These are phyloP conservation scores for Trichoderma guizhouense DNA, from an alignment of 2,329 filamentous ascomycete species.

Conservation along the genomic window DNA sequence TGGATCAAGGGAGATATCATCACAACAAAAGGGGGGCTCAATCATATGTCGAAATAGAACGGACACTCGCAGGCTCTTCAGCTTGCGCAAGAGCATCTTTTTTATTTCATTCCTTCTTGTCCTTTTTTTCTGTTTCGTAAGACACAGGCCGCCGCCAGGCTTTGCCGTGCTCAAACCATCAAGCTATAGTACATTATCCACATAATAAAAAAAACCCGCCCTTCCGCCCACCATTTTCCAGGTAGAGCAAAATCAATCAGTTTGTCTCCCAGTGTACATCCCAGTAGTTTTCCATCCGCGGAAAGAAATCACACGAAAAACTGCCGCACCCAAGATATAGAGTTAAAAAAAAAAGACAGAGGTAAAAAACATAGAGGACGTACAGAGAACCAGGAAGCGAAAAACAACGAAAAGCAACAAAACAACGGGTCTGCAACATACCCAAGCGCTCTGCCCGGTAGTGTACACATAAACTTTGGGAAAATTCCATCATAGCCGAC, in stretches of 20 bases:
- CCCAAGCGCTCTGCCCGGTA: constrained; percentile 20
- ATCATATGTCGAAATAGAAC: background rate
- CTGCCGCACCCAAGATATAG: constrained; percentile 5
- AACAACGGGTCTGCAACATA: constrained; percentile 16
- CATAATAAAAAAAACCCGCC: constrained; percentile 6
- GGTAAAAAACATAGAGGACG: constrained; percentile 1
- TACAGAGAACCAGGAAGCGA: background rate
- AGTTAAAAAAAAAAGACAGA: background rate
- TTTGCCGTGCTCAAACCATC: constrained; percentile 16
- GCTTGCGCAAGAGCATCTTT: constrained; percentile 5
- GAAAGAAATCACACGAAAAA: background rate
- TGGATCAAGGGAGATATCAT: background rate
- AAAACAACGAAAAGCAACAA: constrained; percentile 3
- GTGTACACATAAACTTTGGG: constrained; percentile 10
- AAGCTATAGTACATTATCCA: constrained; percentile 21
- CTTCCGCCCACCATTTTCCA: constrained; percentile 20
- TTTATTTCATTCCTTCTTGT: constrained; percentile 15
- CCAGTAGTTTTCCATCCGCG: constrained; percentile 7
- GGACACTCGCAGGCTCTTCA: constrained; percentile 10
- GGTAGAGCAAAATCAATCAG: constrained; percentile 13
- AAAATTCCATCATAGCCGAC: constrained; percentile 10
- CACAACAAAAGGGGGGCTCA: background rate
- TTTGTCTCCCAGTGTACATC: constrained; percentile 11
- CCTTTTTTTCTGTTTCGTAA: constrained; percentile 4
- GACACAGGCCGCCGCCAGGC: constrained; percentile 14